Conservation (phyloP, 768 basidiomycete genomes). For the Pulveroboletus sp. region DNA sequence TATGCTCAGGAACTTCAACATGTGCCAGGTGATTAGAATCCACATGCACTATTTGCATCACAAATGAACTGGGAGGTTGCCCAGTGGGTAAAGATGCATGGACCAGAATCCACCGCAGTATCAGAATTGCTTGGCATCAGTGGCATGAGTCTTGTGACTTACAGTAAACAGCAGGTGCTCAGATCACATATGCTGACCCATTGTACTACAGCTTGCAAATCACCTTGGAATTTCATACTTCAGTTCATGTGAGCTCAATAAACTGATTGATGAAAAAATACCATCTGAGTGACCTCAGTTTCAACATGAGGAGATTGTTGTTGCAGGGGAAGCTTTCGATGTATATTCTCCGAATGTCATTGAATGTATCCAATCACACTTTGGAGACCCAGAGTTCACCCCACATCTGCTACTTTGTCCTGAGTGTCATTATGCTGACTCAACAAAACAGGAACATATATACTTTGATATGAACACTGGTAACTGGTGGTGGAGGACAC, state of each 20-base stretch:
- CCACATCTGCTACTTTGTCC: not conserved
- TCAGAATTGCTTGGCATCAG: not conserved
- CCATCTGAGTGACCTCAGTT: not conserved
- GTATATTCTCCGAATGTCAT: not conserved
- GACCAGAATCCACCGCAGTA: not conserved
- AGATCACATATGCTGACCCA: too few species aligned
- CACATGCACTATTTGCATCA: not conserved
- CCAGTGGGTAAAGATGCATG: not conserved
- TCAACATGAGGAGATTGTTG: too few species aligned
- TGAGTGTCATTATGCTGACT: not conserved
- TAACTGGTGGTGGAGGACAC: not conserved
- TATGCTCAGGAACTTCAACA: not conserved
- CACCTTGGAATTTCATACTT: not conserved
- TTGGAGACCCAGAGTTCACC: not conserved
- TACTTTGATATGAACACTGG: not conserved
- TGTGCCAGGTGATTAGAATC: not conserved
- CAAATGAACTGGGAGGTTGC: not conserved
- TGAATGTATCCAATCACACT: not conserved
- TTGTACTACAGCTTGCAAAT: not conserved
- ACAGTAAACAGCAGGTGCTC: too few species aligned
- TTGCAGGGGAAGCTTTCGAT: not conserved
- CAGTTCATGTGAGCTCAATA: not conserved
- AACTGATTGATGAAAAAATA: not conserved
- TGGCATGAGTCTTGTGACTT: not conserved
- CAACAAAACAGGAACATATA: not conserved